A percentile compares a stretch with the other conserved stretches of the same genome.
Evolutionary conservation across 352 stramenopile genomes (phyloP).

Genomic region (Phytophthora ramorum): DNA sequence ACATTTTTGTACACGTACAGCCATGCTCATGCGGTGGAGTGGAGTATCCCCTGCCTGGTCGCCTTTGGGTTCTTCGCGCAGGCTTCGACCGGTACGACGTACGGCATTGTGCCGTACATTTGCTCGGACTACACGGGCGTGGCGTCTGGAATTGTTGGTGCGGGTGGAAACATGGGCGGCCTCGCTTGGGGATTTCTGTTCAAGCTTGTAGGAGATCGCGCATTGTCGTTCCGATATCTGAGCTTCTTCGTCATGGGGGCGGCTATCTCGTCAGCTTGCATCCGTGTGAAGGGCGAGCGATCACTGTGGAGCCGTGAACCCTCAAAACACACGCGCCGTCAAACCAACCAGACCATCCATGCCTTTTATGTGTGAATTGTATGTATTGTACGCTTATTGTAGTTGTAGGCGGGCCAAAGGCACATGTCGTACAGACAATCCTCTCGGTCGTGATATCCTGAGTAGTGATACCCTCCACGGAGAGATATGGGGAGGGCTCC

Average conservation of each 20-base stretch:
- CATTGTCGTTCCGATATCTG: slow-evolving; percentile 51
- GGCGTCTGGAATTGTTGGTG: slow-evolving; percentile 57
- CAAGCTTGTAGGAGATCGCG: slow-evolving; percentile 40
- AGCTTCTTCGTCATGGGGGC: slow-evolving; percentile 44
- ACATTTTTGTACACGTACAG: slow-evolving; percentile 89
- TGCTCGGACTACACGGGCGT: slow-evolving; percentile 44
- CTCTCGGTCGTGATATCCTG: too few relatives aligned
- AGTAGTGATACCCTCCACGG: too few relatives aligned
- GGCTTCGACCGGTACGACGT: slow-evolving; percentile 51
- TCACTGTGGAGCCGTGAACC: too few relatives aligned
- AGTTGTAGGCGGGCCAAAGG: too few relatives aligned
- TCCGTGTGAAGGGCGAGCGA: slow-evolving; percentile 28
- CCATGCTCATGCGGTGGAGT: slow-evolving; percentile 31
- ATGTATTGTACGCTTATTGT: too few relatives aligned
- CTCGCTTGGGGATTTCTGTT: slow-evolving; percentile 70
- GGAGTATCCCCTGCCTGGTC: slow-evolving; percentile 79
- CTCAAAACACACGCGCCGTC: too few relatives aligned
- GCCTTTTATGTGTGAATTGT: too few relatives aligned
- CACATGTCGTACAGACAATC: too few relatives aligned
- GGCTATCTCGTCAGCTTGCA: slow-evolving; percentile 19
- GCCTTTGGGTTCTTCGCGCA: slow-evolving; percentile 91
- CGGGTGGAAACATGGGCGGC: slow-evolving; percentile 57
- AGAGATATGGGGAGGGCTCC: too few relatives aligned
- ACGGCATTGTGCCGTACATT: slow-evolving; percentile 71
- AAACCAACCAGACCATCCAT: too few relatives aligned